Evolutionary conservation across 495 filamentous ascomycete genomes (phyloP).

Genomic region (Echria macrotheca): DNA sequence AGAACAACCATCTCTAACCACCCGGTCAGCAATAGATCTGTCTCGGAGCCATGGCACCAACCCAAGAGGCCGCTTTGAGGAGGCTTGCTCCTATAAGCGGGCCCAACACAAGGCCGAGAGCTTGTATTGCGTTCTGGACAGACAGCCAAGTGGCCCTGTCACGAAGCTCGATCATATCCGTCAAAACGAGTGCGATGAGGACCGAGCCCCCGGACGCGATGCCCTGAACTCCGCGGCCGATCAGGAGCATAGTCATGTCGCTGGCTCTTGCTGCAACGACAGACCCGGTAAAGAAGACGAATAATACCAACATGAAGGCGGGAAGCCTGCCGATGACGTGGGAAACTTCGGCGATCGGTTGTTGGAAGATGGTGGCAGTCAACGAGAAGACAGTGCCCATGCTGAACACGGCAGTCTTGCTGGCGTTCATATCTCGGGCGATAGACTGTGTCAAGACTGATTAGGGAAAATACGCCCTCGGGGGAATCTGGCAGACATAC

Average conservation of each 20-base stretch:
- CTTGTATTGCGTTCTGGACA: slow-evolving; percentile 31
- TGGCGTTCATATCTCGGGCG: slow-evolving; percentile 43
- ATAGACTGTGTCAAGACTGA: no score
- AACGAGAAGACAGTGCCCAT: slow-evolving; percentile 51
- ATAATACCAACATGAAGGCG: slow-evolving; percentile 46
- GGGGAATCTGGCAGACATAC: no score
- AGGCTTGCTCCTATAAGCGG: slow-evolving; percentile 21
- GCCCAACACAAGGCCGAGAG: slow-evolving; percentile 17
- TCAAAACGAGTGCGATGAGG: slow-evolving; percentile 59
- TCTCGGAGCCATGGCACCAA: slow-evolving; percentile 51
- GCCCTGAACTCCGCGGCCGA: slow-evolving; percentile 63
- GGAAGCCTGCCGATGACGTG: slow-evolving; percentile 47
- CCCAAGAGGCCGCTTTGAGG: slow-evolving; percentile 59
- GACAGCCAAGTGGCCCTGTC: slow-evolving; percentile 41
- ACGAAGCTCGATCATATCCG: slow-evolving; percentile 53
- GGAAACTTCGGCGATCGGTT: slow-evolving; percentile 45
- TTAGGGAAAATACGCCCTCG: no score
- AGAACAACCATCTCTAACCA: slow-evolving; percentile 35
- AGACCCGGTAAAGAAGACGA: slow-evolving; percentile 53
- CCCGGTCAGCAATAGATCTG: neutral
- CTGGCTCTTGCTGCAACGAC: slow-evolving; percentile 55
- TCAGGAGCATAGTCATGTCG: slow-evolving; percentile 55
- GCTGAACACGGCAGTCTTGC: slow-evolving; percentile 55
- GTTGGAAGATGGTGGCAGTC: slow-evolving; percentile 48
- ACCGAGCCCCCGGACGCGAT: slow-evolving; percentile 63